Base-by-base conservation (phyloP, 1,139 yeast genomes). In the Wickerhamomyces sp. region DNA sequence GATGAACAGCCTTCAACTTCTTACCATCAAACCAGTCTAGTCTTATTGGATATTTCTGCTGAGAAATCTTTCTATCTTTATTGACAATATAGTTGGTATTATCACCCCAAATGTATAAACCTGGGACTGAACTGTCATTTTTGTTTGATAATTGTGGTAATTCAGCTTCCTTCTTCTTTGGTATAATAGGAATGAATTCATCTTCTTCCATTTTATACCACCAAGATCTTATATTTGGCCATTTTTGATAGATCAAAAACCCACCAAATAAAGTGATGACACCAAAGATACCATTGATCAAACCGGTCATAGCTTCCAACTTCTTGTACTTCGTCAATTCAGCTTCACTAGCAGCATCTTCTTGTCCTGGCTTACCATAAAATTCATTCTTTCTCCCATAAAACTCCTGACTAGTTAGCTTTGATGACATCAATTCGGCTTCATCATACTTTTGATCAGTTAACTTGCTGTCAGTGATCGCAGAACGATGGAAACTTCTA, bases 21-120 rank as follows among this genome's bases (percentile, higher is more conserved):
- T 74, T 73, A 39, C 76, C 76, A 57, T 90, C 89, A 57, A 91
- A 89, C 55, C 71, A 76, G 1, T 72, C 68, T 7, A 85, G 63
- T 57, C 95, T 71, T 9, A 75, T 58, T 1, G 96, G 95, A 18
- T 73, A 63, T 50, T 73, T 75, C 33, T 68, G 65, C 7, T 64
- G 65, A 27, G 65, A 62, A 4, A 59, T 58, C 23, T 63, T 66
- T 10, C 57, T 52, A 33, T 66, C 68, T 11, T 59, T 59, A 34
- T 58, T 61, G n/a, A 75, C 69, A 34, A 82, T 61, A 32, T 70
- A 71, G 33, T 68, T 62, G 26, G 57, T 44, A 48, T 75, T 73
- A 41, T 67, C 67, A 42, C 84, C 84, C 71, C 81, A 76, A 11
- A 70, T 59, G 51, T 78, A 78, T 10, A 79, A 58, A 6, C 84